Evolutionary conservation across 1,284 basidiomycete genomes (phyloP).

Genomic region (Chalciporus sp.): DNA sequence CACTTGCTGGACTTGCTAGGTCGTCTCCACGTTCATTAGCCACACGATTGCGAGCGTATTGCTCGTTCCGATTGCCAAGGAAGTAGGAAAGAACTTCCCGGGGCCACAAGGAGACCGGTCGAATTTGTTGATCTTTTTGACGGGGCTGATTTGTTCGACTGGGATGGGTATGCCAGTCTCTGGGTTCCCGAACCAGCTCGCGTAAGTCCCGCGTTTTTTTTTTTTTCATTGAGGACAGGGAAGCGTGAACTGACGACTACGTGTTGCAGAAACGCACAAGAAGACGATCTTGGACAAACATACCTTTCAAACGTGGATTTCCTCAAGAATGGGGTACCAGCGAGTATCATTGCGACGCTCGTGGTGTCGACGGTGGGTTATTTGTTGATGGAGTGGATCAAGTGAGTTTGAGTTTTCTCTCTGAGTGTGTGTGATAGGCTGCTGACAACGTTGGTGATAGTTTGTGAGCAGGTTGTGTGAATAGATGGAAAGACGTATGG

Average conservation of each 20-base stretch:
- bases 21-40: constrained; percentile 89
- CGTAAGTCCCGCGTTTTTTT: constrained; percentile 54
- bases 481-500: too few species aligned
- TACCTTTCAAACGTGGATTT: constrained; percentile 90
- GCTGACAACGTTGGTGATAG: background rate
- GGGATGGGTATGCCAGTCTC: constrained; percentile 99
- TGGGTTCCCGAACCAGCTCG: constrained; percentile 96
- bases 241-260: too few species aligned
- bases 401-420: constrained; percentile 12
- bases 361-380: constrained; percentile 43
- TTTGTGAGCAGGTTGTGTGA: too few species aligned
- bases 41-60: constrained; percentile 97
- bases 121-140: constrained; percentile 89
- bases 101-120: constrained; percentile 50
- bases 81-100: constrained; percentile 81
- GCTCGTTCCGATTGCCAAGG: constrained; percentile 92
- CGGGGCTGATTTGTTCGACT: constrained; percentile 89
- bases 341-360: constrained; percentile 83
- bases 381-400: constrained; percentile 21
- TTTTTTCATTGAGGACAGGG: too few species aligned
- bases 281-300: constrained; percentile 91
- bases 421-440: background rate
- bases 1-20: constrained; percentile 38
- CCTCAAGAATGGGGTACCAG: constrained; percentile 90
- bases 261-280: constrained; percentile 78